These are phyloP conservation scores for Crucibulum laeve DNA, from an alignment of 768 basidiomycete species.

Conservation along the genomic window DNA sequence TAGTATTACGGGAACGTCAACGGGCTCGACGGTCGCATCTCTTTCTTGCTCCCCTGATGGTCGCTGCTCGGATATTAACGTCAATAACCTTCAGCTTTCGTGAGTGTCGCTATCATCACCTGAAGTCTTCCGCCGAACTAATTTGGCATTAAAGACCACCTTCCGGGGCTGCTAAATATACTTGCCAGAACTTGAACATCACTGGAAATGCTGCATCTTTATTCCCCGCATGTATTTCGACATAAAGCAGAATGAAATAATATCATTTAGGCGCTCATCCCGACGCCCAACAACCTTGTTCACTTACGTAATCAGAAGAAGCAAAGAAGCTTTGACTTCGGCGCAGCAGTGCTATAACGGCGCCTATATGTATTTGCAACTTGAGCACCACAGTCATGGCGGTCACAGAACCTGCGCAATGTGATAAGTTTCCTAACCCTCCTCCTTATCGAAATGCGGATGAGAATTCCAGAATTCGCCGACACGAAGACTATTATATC, in stretches of 20 bases:
- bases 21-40: constrained; percentile 46
- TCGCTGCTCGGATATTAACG: constrained; percentile 44
- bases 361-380: too few relatives aligned
- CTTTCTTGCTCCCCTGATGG: constrained; percentile 54
- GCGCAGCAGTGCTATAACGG: too few relatives aligned
- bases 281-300: too few relatives aligned
- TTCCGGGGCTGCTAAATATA: constrained; percentile 38
- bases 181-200: constrained; percentile 51
- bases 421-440: not conserved
- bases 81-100: constrained; percentile 41
- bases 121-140: not conserved
- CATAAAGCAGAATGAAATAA: constrained; percentile 10
- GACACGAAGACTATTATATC: constrained; percentile 7
- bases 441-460: not conserved
- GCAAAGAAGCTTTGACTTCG: too few relatives aligned
- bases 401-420: too few relatives aligned
- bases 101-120: constrained; percentile 24
- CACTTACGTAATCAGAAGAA: too few relatives aligned
- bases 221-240: constrained; percentile 35
- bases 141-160: constrained; percentile 23
- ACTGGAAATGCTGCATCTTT: constrained; percentile 37
- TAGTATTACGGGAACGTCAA: constrained; percentile 56
- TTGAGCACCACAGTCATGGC: too few relatives aligned
- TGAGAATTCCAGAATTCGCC: not conserved
- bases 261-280: too few relatives aligned